These are phyloP conservation scores for Stropharia rugosoannulata DNA, from an alignment of 768 basidiomycete species.

Conservation along the genomic window DNA sequence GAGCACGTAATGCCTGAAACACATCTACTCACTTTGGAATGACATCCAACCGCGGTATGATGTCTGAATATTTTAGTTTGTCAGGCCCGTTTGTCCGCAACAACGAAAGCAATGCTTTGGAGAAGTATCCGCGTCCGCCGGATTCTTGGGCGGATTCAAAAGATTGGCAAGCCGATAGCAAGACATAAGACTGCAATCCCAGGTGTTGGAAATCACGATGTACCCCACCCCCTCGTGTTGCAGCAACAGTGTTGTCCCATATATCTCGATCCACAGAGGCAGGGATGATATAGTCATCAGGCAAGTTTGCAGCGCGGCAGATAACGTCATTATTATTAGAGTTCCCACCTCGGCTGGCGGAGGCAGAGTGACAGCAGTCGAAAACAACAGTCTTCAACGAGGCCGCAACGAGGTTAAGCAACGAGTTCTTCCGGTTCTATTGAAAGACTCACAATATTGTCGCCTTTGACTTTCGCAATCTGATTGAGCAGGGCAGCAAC, in stretches of 20 bases:
- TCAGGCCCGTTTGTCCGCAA: neutral
- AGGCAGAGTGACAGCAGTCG: conserved; percentile 17
- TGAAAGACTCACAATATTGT: conserved; percentile 15
- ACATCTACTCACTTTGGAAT: neutral
- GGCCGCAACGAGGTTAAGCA: neutral
- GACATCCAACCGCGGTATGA: neutral
- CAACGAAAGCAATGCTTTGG: neutral
- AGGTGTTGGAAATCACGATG: neutral
- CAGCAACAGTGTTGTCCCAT: neutral
- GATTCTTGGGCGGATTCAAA: neutral
- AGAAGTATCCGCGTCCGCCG: neutral
- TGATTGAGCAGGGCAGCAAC: conserved; percentile 9
- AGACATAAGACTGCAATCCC: neutral
- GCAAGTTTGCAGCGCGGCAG: neutral
- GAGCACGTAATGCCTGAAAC: neutral
- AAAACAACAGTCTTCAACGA: conserved; percentile 15
- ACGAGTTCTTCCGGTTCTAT: neutral
- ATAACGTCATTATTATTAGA: neutral
- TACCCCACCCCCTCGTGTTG: neutral
- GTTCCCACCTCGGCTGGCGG: neutral
- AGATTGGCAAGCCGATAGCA: neutral
- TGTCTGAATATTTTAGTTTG: neutral
- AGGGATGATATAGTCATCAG: neutral
- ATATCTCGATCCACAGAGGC: neutral
- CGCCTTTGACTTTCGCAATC: conserved; percentile 12